Evolutionary conservation across 2,329 filamentous ascomycete genomes (phyloP), one percentile per base, ranked within the genome.

Genomic region (Arachnomyces sp.): DNA sequence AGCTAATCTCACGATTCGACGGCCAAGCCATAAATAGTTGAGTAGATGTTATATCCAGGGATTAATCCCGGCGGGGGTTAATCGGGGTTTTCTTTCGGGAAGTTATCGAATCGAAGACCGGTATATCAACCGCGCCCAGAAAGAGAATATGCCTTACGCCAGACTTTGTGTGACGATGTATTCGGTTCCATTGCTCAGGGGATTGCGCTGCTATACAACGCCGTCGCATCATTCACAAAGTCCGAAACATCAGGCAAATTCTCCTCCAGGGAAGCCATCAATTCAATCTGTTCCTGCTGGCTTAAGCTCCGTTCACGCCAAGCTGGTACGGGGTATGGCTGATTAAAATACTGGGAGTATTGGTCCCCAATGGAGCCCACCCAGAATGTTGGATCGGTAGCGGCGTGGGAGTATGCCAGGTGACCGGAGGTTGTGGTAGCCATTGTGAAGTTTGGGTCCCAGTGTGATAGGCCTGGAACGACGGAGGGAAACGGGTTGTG

Each of bases 241-340:
- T 62, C 57, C 2, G 66, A 67, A 7, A 69, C 60, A 46, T 68
- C 66, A 3, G 67, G 67, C 35, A 69, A 50, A 69, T 84, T 59
- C 7, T 65, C 54, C 60, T 92, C 84, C 28, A 94, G 72, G 36
- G 80, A 80, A 40, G 81, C 78, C 83, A 93, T 87, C 29, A 94
- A 68, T 66, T 94, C 85, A 47, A 82, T 66, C 62, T 92, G 86
- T 61, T 93, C 86, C 54, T 86, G 77, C 47, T 88, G 82, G 44
- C 80, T 89, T 25, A 93, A 68, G 44, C 72, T 72, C 74, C 86
- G 52, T 78, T 78, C 44, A 72, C 75, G 56, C 75, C 74, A 59
- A 47, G 65, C 53, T 54, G 69, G 60, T 44, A 65, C 56, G 21
- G 64, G 65, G 42, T 65, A 67, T 8, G 65, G 62, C 34, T 69